phyloP scores from a whole-genome alignment of 306 rosid genomes.

The Corylus avellana region DNA sequence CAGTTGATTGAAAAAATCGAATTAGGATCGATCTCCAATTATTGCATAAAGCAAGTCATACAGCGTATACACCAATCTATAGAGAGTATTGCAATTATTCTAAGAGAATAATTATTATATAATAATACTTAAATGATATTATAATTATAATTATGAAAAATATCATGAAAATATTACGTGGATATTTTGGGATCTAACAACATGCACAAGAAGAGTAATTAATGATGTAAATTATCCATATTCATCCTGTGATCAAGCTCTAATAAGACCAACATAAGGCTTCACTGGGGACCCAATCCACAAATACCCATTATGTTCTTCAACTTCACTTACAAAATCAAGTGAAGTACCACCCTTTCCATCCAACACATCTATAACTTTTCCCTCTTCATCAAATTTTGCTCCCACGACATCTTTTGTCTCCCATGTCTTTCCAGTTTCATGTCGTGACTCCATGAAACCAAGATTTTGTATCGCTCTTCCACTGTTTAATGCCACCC shows the following conservation, averaged over 20 bases:
- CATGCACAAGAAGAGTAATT: no score
- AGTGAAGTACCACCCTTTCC: constrained; percentile 40
- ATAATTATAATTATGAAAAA: no score
- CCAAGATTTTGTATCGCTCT: constrained; percentile 23
- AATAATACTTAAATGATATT: no score
- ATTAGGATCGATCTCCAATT: no score
- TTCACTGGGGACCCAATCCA: constrained; percentile 61
- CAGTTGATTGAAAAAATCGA: no score
- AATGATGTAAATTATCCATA: no score
- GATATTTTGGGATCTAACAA: no score
- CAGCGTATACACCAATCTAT: no score
- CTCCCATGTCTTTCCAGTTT: background rate
- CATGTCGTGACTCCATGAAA: background rate
- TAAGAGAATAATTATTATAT: no score
- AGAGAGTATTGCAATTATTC: no score
- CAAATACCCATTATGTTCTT: constrained; percentile 43
- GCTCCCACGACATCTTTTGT: constrained; percentile 48
- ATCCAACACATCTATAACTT: constrained; percentile 37
- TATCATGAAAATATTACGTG: no score
- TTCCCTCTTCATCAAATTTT: constrained; percentile 46
- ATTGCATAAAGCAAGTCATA: no score
- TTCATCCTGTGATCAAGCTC: background rate
- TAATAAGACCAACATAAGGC: constrained; percentile 40
- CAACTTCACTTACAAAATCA: constrained; percentile 54
- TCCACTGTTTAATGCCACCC: constrained; percentile 51